Evolutionary conservation across 208 protist genomes (phyloP), one percentile per base, ranked within the genome.

Genomic region (Leishmania turanica): DNA sequence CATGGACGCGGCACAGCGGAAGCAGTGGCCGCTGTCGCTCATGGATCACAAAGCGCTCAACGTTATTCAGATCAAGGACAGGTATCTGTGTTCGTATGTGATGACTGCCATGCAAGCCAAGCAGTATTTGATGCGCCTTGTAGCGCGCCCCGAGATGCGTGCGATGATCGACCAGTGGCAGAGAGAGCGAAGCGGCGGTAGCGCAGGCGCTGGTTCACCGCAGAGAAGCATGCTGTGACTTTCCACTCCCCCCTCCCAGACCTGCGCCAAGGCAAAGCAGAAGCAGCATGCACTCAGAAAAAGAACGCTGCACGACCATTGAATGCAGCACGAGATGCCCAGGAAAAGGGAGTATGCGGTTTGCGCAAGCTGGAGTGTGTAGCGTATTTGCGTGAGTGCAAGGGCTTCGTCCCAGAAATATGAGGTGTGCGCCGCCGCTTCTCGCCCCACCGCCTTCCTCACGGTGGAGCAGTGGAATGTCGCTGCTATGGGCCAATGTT

Each of bases 21-120:
- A 78, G 51, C 74, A 82, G n/a, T 71, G 92, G 70, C 92, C 91
- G 49, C 84, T 98, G 8, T 87, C 88, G 1, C 64, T 89, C 49
- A 76, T 92, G 64, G 93, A 97, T 75, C 89, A 91, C 80, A 95
- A 94, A 77, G 92, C 91, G 45, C 86, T 98, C 13, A 96, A 96
- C 79, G 87, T 84, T 68, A 94, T 92, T 37, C 78, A 84, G 62
- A 88, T 96, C 65, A 87, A 92, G 15, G 83, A 88, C 76, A 87
- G 78, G 3, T 82, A 85, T 62, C 84, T 97, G 53, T 83, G 81
- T 62, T 89, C 90, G 17, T 88, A 86, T 64, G 87, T 93, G 47
- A 77, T 96, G 69, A 93, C 90, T 3, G 91, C 90, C 34, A 87
- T 97, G 71, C 89, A 97, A 79, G 87, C 91, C 24, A 96, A 96